phyloP scores from a whole-genome alignment of 2,329 filamentous ascomycete species.

The Xylaria polymorpha region DNA sequence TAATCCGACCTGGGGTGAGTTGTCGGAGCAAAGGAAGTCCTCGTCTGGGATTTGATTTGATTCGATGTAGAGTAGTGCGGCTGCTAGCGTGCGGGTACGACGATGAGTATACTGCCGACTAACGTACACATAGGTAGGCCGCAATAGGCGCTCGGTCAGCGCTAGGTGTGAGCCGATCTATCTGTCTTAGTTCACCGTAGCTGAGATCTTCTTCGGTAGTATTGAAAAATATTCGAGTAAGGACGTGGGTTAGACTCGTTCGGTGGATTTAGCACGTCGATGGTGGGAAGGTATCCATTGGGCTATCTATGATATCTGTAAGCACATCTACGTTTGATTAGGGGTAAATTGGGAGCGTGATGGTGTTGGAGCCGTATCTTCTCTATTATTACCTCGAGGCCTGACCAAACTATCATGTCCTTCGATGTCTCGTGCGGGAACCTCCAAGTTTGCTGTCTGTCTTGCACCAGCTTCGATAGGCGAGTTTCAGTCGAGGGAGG shows the following conservation, averaged over 20 bases:
- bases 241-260: conserved; percentile 8
- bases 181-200: background rate
- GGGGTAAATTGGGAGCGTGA: background rate
- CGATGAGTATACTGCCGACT: background rate
- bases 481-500: background rate
- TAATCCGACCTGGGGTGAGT: background rate
- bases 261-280: conserved; percentile 6
- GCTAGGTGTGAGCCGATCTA: background rate
- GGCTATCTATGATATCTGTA: conserved; percentile 1
- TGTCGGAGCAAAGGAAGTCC: background rate
- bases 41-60: background rate
- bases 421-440: background rate
- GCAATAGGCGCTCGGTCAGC: background rate
- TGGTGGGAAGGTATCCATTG: background rate
- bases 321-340: conserved; percentile 8
- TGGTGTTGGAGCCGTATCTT: background rate
- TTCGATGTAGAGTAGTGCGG: background rate
- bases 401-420: conserved; percentile 3
- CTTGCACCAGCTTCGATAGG: background rate
- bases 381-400: background rate
- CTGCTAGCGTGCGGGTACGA: background rate
- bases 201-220: background rate
- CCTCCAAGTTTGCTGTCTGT: conserved; percentile 2
- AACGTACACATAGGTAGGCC: conserved; percentile 8
- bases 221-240: conserved; percentile 4